These are phyloP conservation scores for Patellifolia procumbens DNA, from an alignment of 179 eudicot species.

Conservation along the genomic window DNA sequence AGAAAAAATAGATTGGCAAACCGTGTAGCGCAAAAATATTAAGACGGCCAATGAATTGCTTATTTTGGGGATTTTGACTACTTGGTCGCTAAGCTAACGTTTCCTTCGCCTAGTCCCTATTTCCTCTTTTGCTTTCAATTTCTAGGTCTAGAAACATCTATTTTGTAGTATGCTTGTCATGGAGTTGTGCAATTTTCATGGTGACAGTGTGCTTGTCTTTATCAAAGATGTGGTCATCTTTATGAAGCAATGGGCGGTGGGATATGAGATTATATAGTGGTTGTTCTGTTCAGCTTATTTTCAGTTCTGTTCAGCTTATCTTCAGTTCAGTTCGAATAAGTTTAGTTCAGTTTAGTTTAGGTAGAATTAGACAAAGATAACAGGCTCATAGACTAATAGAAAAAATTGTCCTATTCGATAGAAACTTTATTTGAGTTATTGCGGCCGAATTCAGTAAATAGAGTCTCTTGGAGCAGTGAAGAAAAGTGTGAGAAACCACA, in stretches of 20 bases:
- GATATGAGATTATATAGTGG: background rate
- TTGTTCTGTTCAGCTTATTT: too few species aligned
- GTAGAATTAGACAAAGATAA: too few species aligned
- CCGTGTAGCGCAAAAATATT: background rate
- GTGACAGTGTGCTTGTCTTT: background rate
- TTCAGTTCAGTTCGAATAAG: too few species aligned
- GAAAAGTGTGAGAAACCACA: too few species aligned
- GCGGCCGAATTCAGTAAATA: too few species aligned
- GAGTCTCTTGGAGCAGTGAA: too few species aligned
- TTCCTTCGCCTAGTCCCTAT: background rate
- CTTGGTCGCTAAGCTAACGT: conserved; percentile 29
- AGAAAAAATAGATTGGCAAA: background rate
- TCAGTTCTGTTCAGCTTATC: too few species aligned
- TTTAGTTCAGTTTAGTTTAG: too few species aligned
- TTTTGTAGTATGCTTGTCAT: too few species aligned
- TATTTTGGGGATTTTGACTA: conserved; percentile 7
- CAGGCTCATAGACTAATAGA: too few species aligned
- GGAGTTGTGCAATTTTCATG: background rate
- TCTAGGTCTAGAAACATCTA: background rate
- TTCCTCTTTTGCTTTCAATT: background rate
- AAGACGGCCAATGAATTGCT: conserved; percentile 24
- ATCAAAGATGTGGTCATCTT: background rate
- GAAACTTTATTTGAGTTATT: too few species aligned
- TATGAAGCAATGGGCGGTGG: conserved; percentile 11
- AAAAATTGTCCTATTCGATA: too few species aligned